phyloP scores from a whole-genome alignment of 1,284 basidiomycete genomes.

The Moesziomyces sp. region DNA sequence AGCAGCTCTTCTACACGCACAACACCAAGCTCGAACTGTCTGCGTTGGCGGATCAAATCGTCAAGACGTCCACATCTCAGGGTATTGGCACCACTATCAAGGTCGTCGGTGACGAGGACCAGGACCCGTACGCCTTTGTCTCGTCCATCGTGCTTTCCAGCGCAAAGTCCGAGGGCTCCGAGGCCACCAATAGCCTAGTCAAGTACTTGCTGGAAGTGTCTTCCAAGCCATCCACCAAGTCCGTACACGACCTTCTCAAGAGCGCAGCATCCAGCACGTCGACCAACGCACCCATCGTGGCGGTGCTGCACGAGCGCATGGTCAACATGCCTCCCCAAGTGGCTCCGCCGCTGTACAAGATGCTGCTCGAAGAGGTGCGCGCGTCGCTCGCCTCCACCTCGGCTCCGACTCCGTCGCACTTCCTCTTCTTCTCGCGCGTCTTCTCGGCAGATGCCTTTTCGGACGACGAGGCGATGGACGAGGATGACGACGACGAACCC shows the following conservation, averaged over 20 bases:
- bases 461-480: constrained; percentile 60
- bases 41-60: constrained; percentile 47
- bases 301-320: constrained; percentile 65
- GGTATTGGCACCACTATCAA: constrained; percentile 64
- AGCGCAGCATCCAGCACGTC: constrained; percentile 33
- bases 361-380: constrained; percentile 57
- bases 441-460: constrained; percentile 62
- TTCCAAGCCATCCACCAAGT: constrained; percentile 34
- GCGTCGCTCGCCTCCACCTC: constrained; percentile 22
- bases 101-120: constrained; percentile 60
- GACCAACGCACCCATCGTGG: constrained; percentile 41
- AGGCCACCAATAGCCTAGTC: constrained; percentile 29
- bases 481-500: constrained; percentile 56
- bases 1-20: constrained; percentile 67
- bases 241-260: constrained; percentile 42
- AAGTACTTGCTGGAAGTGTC: constrained; percentile 48
- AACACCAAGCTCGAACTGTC: constrained; percentile 56
- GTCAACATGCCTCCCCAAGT: constrained; percentile 64
- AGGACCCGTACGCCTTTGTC: constrained; percentile 64
- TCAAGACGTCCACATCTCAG: constrained; percentile 35
- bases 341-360: constrained; percentile 62
- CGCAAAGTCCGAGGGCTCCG: constrained; percentile 14
- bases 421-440: constrained; percentile 63
- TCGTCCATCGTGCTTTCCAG: constrained; percentile 47
- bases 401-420: constrained; percentile 39